Evolutionary conservation across 2,329 filamentous ascomycete genomes (phyloP).

Genomic region (Hirsutella rhossiliensis): DNA sequence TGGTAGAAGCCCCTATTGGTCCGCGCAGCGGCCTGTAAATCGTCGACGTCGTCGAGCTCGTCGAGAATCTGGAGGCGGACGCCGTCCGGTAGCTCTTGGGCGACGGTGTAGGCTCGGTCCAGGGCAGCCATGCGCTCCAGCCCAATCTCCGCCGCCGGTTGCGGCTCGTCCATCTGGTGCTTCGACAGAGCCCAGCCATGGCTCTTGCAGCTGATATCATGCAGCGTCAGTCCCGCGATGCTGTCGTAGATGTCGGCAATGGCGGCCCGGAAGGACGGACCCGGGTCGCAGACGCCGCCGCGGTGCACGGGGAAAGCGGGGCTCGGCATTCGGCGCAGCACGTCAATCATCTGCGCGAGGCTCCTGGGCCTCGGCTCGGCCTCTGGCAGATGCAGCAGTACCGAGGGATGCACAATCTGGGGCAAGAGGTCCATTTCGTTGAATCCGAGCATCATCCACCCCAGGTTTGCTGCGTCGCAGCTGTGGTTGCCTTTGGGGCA

Average conservation of each 20-base stretch:
- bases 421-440: conserved; percentile 33
- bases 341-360: conserved; percentile 31
- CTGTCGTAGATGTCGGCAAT: conserved; percentile 40
- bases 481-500: conserved; percentile 36
- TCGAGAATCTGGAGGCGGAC: conserved; percentile 28
- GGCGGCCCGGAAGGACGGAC: conserved; percentile 31
- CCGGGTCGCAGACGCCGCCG: conserved; percentile 36
- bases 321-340: conserved; percentile 29
- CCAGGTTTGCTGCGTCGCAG: conserved; percentile 40
- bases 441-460: conserved; percentile 40
- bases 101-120: conserved; percentile 19
- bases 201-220: conserved; percentile 33
- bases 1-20: conserved; percentile 29
- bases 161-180: conserved; percentile 21
- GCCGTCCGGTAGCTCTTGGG: conserved; percentile 20
- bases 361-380: conserved; percentile 21
- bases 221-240: conserved; percentile 33
- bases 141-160: conserved; percentile 17
- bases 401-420: conserved; percentile 22
- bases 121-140: conserved; percentile 19
- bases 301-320: conserved; percentile 27
- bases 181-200: conserved; percentile 38
- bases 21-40: conserved; percentile 30
- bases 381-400: conserved; percentile 11
- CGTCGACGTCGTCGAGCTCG: conserved; percentile 24